phyloP scores from a whole-genome alignment of 495 filamentous ascomycete species.

The Aspergillus biplanus region DNA sequence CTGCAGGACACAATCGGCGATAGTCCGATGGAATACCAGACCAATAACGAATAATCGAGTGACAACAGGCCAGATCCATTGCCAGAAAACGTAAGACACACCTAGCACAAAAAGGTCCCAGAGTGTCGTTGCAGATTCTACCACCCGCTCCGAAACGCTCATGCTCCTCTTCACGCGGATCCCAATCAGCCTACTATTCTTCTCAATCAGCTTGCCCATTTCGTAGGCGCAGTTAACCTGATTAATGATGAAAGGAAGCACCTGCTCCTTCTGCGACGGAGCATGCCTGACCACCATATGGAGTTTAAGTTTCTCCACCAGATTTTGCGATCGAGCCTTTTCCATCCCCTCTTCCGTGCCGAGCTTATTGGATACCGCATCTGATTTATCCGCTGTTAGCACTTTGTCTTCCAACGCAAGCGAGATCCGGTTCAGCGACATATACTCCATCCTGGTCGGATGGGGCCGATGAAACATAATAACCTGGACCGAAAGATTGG shows the following conservation, averaged over 20 bases:
- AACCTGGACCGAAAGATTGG: slow-evolving; percentile 73
- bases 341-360: slow-evolving; percentile 63
- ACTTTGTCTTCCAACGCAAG: slow-evolving; percentile 82
- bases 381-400: slow-evolving; percentile 31
- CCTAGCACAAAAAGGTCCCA: slow-evolving; percentile 73
- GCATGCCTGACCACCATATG: slow-evolving; percentile 81
- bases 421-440: slow-evolving; percentile 87
- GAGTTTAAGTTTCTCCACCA: slow-evolving; percentile 88
- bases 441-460: slow-evolving; percentile 92
- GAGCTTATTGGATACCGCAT: slow-evolving; percentile 31
- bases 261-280: slow-evolving; percentile 79
- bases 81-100: slow-evolving; percentile 69
- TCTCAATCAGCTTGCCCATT: slow-evolving; percentile 78
- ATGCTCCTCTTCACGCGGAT: slow-evolving; percentile 79
- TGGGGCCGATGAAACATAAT: slow-evolving; percentile 87
- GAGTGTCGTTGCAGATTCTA: slow-evolving; percentile 86
- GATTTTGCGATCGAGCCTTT: slow-evolving; percentile 57
- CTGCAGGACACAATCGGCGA: slow-evolving; percentile 78
- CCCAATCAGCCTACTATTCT: slow-evolving; percentile 82
- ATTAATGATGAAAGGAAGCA: slow-evolving; percentile 80
- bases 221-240: slow-evolving; percentile 98
- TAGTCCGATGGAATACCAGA: slow-evolving; percentile 77
- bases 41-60: slow-evolving; percentile 72
- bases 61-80: slow-evolving; percentile 79
- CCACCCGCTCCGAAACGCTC: slow-evolving; percentile 93